Conservation (phyloP, 306 rosid genomes). For the Quercus cerris region DNA sequence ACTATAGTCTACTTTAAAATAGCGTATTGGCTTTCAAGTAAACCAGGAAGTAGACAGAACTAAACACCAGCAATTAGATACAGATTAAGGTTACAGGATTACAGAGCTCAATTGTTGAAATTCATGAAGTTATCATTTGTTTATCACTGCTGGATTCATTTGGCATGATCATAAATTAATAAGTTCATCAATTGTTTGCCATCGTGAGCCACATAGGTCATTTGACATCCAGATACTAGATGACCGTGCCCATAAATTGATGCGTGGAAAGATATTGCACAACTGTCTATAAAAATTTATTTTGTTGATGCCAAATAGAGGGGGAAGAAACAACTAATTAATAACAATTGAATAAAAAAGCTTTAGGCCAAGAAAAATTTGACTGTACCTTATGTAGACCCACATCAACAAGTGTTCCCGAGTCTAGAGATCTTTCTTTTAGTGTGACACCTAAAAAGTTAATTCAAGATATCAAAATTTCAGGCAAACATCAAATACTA, state of each 20-base stretch:
- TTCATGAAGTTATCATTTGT: not conserved
- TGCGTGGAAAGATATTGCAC: not conserved
- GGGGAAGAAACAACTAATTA: not conserved
- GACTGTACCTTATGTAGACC: constrained; percentile 80
- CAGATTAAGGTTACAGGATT: not conserved
- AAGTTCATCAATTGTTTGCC: not conserved
- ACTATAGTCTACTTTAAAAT: not conserved
- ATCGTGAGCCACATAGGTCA: not conserved
- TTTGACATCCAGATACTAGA: not conserved
- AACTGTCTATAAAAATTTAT: not conserved
- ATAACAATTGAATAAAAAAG: not conserved
- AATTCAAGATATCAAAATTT: constrained; percentile 27
- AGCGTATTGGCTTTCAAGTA: not conserved
- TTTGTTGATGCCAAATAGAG: constrained; percentile 3
- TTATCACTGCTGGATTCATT: not conserved
- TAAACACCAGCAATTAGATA: not conserved
- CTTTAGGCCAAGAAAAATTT: constrained; percentile 9
- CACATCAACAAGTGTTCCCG: constrained; percentile 78
- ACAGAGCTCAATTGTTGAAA: not conserved
- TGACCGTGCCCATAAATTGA: not conserved
- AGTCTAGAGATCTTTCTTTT: constrained; percentile 51
- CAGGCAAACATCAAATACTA: not conserved
- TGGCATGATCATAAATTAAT: not conserved
- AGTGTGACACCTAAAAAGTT: constrained; percentile 64
- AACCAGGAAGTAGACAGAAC: not conserved